Conservation (phyloP, 2,329 filamentous ascomycete genomes). For the Pseudogymnoascus sp. region DNA sequence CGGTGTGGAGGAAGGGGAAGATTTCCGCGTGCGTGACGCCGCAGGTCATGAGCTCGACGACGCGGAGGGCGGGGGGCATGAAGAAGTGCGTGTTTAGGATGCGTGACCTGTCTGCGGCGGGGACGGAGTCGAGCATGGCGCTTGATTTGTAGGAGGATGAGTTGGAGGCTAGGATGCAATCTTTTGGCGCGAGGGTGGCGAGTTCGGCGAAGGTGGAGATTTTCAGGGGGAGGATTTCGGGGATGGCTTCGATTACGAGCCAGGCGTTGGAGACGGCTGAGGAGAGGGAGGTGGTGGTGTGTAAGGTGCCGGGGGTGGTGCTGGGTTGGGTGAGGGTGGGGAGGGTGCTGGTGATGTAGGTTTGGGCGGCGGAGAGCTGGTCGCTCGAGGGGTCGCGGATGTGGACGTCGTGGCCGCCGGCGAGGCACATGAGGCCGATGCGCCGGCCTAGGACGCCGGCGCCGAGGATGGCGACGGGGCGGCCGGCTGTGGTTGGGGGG, state of each 20-base stretch:
- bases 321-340: constrained; percentile 11
- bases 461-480: constrained; percentile 33
- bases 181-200: constrained; percentile 29
- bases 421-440: constrained; percentile 34
- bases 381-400: constrained; percentile 35
- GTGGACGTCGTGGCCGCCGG: constrained; percentile 35
- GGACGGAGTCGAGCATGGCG: constrained; percentile 33
- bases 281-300: constrained; percentile 17
- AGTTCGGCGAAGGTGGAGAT: constrained; percentile 32
- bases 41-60: constrained; percentile 34
- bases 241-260: constrained; percentile 34
- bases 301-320: constrained; percentile 1
- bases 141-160: constrained; percentile 39
- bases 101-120: constrained; percentile 27
- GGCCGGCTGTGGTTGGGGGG: constrained; percentile 18
- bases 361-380: constrained; percentile 30
- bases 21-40: constrained; percentile 26
- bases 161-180: constrained; percentile 38
- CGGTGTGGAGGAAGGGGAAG: constrained; percentile 25
- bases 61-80: constrained; percentile 22
- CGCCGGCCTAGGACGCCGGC: constrained; percentile 37
- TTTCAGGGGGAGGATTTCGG: constrained; percentile 36
- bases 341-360: constrained; percentile 34
- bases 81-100: constrained; percentile 38
- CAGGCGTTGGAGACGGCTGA: constrained; percentile 25